phyloP scores from a whole-genome alignment of 129 eudicot species.

The Rutidosis leptorrhynchoides region DNA sequence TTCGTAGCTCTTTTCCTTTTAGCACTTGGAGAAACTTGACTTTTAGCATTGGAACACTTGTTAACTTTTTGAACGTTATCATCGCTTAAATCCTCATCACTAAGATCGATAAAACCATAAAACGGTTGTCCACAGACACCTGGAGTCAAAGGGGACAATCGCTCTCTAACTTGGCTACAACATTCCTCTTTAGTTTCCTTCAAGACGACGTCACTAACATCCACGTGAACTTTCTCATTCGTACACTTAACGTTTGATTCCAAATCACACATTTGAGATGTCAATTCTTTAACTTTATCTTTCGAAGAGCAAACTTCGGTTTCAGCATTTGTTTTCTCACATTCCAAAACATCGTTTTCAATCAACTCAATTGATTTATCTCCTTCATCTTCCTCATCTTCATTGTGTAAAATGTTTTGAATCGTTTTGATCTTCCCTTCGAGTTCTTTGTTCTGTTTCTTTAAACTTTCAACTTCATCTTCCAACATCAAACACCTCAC shows the following conservation, averaged over 20 bases:
- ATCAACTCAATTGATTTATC: slow-evolving; percentile 33
- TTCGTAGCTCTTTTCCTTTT: not conserved
- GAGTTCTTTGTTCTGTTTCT: slow-evolving; percentile 40
- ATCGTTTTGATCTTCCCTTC: slow-evolving; percentile 22
- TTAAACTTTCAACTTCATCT: slow-evolving; percentile 37
- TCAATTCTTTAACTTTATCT: slow-evolving; percentile 24
- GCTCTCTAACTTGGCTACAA: slow-evolving; percentile 32
- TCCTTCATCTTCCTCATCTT: slow-evolving; percentile 20
- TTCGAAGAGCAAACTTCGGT: slow-evolving; percentile 19
- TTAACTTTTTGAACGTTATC: not conserved
- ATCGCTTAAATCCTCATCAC: slow-evolving; percentile 40
- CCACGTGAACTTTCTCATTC: not conserved
- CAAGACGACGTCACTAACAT: slow-evolving; percentile 16
- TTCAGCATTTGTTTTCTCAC: slow-evolving; percentile 56
- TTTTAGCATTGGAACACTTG: not conserved
- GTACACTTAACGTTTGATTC: not conserved
- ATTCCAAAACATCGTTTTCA: slow-evolving; percentile 56
- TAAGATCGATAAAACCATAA: slow-evolving; percentile 35
- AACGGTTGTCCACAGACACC: slow-evolving; percentile 34
- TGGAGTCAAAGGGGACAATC: slow-evolving; percentile 56
- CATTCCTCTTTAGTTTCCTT: not conserved
- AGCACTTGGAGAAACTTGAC: not conserved
- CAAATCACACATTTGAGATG: slow-evolving; percentile 19
- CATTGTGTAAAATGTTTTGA: not conserved
- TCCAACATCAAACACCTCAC: slow-evolving; percentile 36